Evolutionary conservation across 2,329 filamentous ascomycete genomes (phyloP), one percentile per base, ranked within the genome.

Genomic region (Fusarium devonianum): DNA sequence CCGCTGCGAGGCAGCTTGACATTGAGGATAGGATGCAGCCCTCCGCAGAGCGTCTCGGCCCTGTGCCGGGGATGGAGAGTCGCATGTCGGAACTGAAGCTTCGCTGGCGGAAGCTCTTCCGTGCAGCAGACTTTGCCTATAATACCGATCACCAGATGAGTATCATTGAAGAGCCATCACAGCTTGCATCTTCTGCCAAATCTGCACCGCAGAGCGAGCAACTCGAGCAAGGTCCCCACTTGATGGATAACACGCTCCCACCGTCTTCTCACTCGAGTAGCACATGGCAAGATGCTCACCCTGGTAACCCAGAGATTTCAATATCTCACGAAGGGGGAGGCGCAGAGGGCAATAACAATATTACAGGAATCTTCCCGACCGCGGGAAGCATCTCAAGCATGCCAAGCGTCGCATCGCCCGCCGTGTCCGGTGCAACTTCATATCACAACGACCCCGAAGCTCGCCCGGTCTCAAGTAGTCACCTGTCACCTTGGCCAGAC

Each of bases 61-160:
- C 56, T 17, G 56, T 53, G 11, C 56, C 56, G 1, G 56, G 56
- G 3, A 60, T 60, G 56, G 56, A 60, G 22, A 58, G 53, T 16
- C 56, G 56, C 17, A 41, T 60, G 37, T 57, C 56, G 32, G 56
- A 60, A 17, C 18, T 60, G 19, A 53, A 37, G 10, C 23, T 47
- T 4, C 28, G 56, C 13, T 60, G 56, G 56, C 53, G 56, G 5
- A 60, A 60, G n/a, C 33, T 46, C 5, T 60, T 60, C 16, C 56
- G 44, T 4, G 14, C 57, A 4, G 56, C 38, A 14, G 35, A 35
- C 2, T 54, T 50, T 18, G 18, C 36, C 4, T 40, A 39, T 10
- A 46, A 47, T 2, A 5, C 37, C 2, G 22, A 41, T 8, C 58
- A 46, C 5, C 40, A 53, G 3, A 33, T 19, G 23, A 56, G 37